Conservation (phyloP, 768 basidiomycete genomes). For the Boletus speciosus region DNA sequence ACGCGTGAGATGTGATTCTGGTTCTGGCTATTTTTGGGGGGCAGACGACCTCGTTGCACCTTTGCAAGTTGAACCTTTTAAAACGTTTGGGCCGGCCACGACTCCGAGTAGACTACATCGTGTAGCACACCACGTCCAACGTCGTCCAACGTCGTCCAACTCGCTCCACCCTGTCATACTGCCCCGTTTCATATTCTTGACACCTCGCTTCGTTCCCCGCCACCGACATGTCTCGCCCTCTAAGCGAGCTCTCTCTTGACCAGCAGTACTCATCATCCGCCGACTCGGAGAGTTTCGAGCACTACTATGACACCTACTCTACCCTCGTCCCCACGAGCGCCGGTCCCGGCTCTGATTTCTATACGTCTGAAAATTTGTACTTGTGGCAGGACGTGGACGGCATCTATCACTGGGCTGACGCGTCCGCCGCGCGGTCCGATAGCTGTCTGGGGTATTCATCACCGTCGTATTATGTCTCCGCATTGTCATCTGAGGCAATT, state of each 20-base stretch:
- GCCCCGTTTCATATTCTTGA: constrained; percentile 25
- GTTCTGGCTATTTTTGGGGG: constrained; percentile 20
- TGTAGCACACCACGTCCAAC: constrained; percentile 12
- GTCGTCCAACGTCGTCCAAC: constrained; percentile 9
- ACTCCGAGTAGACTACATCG: constrained; percentile 18
- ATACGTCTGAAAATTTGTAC: constrained; percentile 27
- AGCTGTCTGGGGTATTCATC: constrained; percentile 18
- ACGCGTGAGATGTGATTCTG: constrained; percentile 22
- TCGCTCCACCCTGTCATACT: not conserved
- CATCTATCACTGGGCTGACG: constrained; percentile 28
- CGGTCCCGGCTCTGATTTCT: constrained; percentile 19
- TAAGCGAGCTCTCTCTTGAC: constrained; percentile 21
- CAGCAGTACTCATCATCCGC: constrained; percentile 10
- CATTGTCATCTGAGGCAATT: constrained; percentile 14
- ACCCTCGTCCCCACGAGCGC: constrained; percentile 15
- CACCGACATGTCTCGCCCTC: constrained; percentile 23
- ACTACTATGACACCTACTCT: constrained; percentile 21
- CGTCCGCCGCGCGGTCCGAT: constrained; percentile 24
- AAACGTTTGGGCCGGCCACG: constrained; percentile 13
- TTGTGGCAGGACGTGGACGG: constrained; percentile 28
- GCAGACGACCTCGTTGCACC: constrained; percentile 23
- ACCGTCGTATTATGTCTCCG: constrained; percentile 12
- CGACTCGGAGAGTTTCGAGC: constrained; percentile 15
- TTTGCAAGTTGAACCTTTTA: constrained; percentile 16
- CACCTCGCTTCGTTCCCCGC: constrained; percentile 14